Percentiles rank a stretch among this genome's conserved stretches.
These are phyloP conservation scores for Emericellopsis cladophorae DNA, from an alignment of 2,329 filamentous ascomycete genomes.

Conservation along the genomic window DNA sequence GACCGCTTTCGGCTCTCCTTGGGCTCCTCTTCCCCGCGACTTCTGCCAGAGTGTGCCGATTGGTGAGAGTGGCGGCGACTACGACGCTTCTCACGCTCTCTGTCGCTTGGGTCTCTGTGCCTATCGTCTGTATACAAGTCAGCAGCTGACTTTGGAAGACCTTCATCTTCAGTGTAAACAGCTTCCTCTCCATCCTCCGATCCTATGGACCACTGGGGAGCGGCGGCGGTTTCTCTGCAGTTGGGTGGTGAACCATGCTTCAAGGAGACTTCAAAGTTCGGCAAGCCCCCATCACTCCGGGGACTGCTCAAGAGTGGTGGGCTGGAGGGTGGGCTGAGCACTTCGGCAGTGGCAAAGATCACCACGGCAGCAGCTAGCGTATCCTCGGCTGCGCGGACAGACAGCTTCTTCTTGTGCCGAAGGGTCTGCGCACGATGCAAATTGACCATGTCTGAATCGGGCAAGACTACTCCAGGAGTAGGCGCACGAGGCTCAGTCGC, in stretches of 20 bases:
- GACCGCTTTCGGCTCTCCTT: conserved; percentile 15
- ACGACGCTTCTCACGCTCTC: conserved; percentile 25
- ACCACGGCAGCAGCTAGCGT: conserved; percentile 40
- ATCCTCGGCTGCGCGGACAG: conserved; percentile 35
- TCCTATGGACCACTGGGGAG: too few species aligned
- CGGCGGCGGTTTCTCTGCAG: too few species aligned
- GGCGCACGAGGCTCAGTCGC: conserved; percentile 15
- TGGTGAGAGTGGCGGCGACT: conserved; percentile 17
- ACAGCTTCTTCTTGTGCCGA: conserved; percentile 29
- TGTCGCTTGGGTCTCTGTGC: conserved; percentile 23
- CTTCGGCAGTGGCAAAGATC: conserved; percentile 37
- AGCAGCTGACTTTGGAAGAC: conserved; percentile 35
- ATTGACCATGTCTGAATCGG: conserved; percentile 23
- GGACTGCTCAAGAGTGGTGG: conserved; percentile 11
- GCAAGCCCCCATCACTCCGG: conserved; percentile 11
- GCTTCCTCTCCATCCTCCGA: not conserved
- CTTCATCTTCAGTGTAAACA: conserved; percentile 8
- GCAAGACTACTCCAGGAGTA: conserved; percentile 34
- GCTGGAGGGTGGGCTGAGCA: conserved; percentile 27
- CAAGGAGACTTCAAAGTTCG: conserved; percentile 10
- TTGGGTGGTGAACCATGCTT: too few species aligned
- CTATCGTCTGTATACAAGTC: conserved; percentile 43
- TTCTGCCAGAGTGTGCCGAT: conserved; percentile 13
- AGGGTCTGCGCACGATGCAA: conserved; percentile 29
- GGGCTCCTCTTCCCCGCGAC: conserved; percentile 16